A percentile compares a stretch with the other conserved stretches of the same genome.
Conservation (phyloP, 2,329 filamentous ascomycete genomes). For the Xylariales sp. region DNA sequence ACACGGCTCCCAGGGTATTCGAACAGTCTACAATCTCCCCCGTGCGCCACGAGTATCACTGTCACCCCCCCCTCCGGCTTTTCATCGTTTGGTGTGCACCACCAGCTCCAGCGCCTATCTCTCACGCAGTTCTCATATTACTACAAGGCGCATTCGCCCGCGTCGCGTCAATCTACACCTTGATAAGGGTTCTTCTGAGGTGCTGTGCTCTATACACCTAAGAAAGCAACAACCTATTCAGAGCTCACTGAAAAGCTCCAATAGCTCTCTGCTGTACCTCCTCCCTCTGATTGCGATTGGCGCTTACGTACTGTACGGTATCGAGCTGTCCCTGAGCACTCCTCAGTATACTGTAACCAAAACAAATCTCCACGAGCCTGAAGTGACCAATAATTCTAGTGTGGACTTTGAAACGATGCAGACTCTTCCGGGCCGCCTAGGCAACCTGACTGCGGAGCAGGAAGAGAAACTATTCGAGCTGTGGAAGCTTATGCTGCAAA, state of each 20-base stretch:
- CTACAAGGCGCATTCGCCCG: neutral
- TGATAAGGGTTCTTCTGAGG: too few relatives aligned
- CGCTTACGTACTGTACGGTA: conserved; percentile 5
- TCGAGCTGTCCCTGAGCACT: neutral
- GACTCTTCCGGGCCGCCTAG: conserved; percentile 66
- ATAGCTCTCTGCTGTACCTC: conserved; percentile 5
- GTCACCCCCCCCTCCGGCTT: too few relatives aligned
- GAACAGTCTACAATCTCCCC: too few relatives aligned
- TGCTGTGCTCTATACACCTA: too few relatives aligned
- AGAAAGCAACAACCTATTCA: neutral
- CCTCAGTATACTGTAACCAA: neutral
- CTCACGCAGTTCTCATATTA: too few relatives aligned
- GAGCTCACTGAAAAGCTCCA: conserved; percentile 2
- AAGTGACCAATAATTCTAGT: conserved; percentile 4
- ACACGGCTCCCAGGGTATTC: too few relatives aligned
- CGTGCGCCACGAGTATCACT: too few relatives aligned
- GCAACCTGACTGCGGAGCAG: conserved; percentile 85
- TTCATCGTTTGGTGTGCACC: too few relatives aligned
- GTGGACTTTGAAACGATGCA: conserved; percentile 20
- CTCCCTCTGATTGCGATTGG: conserved; percentile 6
- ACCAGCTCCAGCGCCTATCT: too few relatives aligned
- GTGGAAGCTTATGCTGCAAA: conserved; percentile 71
- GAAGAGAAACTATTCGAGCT: conserved; percentile 84
- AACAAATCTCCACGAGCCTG: conserved; percentile 6
- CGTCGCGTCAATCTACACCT: too few relatives aligned